phyloP scores from a whole-genome alignment of 2,329 filamentous ascomycete genomes.

The Chrysoporthe puriensis region DNA sequence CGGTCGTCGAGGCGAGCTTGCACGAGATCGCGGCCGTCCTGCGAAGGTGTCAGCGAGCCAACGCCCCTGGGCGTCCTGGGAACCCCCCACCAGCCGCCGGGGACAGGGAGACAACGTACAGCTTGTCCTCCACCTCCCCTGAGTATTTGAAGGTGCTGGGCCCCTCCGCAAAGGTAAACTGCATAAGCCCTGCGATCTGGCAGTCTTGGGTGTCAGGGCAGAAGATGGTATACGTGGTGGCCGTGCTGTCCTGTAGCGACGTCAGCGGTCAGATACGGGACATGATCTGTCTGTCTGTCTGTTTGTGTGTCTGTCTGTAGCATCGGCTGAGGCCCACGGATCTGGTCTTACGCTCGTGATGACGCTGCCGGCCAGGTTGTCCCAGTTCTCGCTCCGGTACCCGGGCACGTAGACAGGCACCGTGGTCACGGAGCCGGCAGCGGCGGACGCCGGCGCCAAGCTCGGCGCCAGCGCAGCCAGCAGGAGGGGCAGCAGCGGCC shows the following conservation, averaged over 20 bases:
- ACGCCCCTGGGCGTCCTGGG: neutral
- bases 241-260: slow-evolving; percentile 39
- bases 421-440: slow-evolving; percentile 38
- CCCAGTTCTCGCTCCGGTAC: slow-evolving; percentile 48
- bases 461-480: slow-evolving; percentile 22
- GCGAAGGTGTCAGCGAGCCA: neutral
- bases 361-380: slow-evolving; percentile 49
- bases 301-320: too few relatives aligned
- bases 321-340: slow-evolving; percentile 14
- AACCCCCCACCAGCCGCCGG: neutral
- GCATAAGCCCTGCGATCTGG: slow-evolving; percentile 49
- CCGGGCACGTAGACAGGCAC: slow-evolving; percentile 51
- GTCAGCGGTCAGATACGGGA: neutral
- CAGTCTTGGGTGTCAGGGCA: slow-evolving; percentile 48
- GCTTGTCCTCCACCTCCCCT: slow-evolving; percentile 13
- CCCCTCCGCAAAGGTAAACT: slow-evolving; percentile 52
- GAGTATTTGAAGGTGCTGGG: slow-evolving; percentile 42
- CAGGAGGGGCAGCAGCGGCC: slow-evolving; percentile 19
- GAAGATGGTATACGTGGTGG: slow-evolving; percentile 55
- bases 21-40: slow-evolving; percentile 52
- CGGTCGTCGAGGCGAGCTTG: slow-evolving; percentile 45
- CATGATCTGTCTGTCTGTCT: neutral
- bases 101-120: slow-evolving; percentile 10
- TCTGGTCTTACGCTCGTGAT: slow-evolving; percentile 45
- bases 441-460: slow-evolving; percentile 28